These are phyloP conservation scores for Pichia phayaonensis DNA, from an alignment of 805 yeast genomes.

Conservation along the genomic window DNA sequence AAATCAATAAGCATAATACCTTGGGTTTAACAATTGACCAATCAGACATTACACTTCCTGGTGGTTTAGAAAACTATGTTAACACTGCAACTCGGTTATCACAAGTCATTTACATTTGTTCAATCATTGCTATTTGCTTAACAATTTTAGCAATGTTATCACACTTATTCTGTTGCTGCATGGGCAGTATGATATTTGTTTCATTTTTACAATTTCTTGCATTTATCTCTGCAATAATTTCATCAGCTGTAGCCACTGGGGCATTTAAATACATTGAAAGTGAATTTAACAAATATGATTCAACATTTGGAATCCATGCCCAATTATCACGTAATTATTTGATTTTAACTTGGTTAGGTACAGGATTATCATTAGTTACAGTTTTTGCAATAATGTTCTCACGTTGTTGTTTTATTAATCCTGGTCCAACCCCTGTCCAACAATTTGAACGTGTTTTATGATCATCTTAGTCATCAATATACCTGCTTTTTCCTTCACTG, in stretches of 20 bases:
- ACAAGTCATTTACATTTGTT: conserved; percentile 51
- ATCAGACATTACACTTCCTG: conserved; percentile 43
- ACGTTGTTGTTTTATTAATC: conserved; percentile 8
- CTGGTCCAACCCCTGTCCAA: conserved; percentile 2
- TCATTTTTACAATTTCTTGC: conserved; percentile 25
- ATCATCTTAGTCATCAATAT: no score
- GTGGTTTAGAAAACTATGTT: conserved; percentile 39
- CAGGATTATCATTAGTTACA: conserved; percentile 12
- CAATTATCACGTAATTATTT: conserved; percentile 27
- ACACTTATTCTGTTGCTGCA: conserved; percentile 31
- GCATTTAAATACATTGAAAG: conserved; percentile 42
- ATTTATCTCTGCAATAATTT: conserved; percentile 13
- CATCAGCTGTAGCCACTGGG: conserved; percentile 41
- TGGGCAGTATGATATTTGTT: conserved; percentile 5
- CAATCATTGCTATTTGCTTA: conserved; percentile 41
- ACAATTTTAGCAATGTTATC: conserved; percentile 35
- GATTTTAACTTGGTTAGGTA: conserved; percentile 23
- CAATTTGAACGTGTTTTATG: conserved; percentile 5
- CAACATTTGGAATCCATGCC: conserved; percentile 48
- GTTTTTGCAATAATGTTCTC: conserved; percentile 13
- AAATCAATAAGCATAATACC: conserved; percentile 8
- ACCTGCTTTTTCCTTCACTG: background rate
- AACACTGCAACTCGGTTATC: conserved; percentile 39
- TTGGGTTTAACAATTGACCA: conserved; percentile 7
- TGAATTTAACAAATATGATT: conserved; percentile 42